Evolutionary conservation across 2,329 filamentous ascomycete species (phyloP), one percentile per base, ranked within the genome.

Genomic region (Colletotrichum siamense): DNA sequence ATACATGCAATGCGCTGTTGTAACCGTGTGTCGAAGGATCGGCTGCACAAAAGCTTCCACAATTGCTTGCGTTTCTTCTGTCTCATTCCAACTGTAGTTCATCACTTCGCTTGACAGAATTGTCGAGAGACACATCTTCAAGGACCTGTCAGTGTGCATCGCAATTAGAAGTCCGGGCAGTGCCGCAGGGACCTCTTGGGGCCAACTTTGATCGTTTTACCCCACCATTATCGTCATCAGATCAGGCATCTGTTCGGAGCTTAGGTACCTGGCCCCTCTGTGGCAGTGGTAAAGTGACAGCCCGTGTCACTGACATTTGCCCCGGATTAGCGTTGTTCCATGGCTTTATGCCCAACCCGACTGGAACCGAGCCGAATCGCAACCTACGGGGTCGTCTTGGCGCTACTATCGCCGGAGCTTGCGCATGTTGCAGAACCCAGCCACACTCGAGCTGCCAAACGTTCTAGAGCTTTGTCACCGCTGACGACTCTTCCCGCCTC

Each of bases 361-460:
- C 18, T 70, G 67, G 67, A 61, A 65, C 73, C 59, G 30, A 49
- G 64, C 64, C 57, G 71, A 73, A 73, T 65, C 57, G 70, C 59
- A 69, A 30, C 32, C 55, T 49, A 74, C 73, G 49, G 59, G 28
- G 22, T 65, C 57, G 75, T 9, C 75, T 76, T 77, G 73, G 76
- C 73, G 76, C 73, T 59, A 61, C 64, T 49, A 65, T 59, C 68
- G 49, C 73, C 49, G 75, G 68, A 77, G 76, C 76, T 77, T 77
- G 75, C 73, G 75, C 73, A 76, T 69, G 63, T 72, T 77, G 74
- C 73, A 72, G 63, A 71, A 76, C 73, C 75, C 76, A 77, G 76
- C 76, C 76, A 77, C 76, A 72, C 62, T 75, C 67, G 30, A 75
- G 66, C 71, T 72, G 22, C 68, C 73, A 73, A 13, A 69, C 59